Evolutionary conservation across 306 rosid genomes (phyloP).

Genomic region (Gastrolobium bilobum): DNA sequence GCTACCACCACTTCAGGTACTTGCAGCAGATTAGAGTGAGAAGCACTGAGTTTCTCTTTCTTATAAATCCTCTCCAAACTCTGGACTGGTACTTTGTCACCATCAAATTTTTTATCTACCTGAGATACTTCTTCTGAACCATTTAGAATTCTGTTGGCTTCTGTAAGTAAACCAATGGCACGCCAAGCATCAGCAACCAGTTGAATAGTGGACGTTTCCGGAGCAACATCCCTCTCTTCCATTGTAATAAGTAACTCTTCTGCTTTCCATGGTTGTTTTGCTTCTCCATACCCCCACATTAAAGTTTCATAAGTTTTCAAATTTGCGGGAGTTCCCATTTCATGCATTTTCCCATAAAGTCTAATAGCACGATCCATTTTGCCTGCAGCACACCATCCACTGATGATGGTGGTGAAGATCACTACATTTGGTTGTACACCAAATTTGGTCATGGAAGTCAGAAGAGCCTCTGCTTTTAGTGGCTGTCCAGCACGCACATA

Average conservation of each 20-base stretch:
- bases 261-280: slow-evolving; percentile 90
- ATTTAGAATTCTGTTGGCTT: slow-evolving; percentile 68
- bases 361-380: slow-evolving; percentile 81
- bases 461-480: slow-evolving; percentile 75
- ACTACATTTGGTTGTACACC: slow-evolving; percentile 86
- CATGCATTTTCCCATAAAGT: slow-evolving; percentile 69
- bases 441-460: slow-evolving; percentile 71
- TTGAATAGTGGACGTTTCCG: slow-evolving; percentile 68
- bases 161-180: slow-evolving; percentile 67
- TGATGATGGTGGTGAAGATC: slow-evolving; percentile 92
- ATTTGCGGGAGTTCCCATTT: slow-evolving; percentile 67
- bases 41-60: slow-evolving; percentile 58
- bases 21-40: slow-evolving; percentile 60
- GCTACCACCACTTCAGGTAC: slow-evolving; percentile 56
- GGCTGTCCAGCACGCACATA: slow-evolving; percentile 86
- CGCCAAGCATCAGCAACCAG: slow-evolving; percentile 92
- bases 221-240: slow-evolving; percentile 75
- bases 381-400: slow-evolving; percentile 91
- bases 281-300: slow-evolving; percentile 97
- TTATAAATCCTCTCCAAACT: slow-evolving; percentile 54
- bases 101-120: slow-evolving; percentile 30
- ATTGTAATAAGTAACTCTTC: slow-evolving; percentile 79
- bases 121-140: slow-evolving; percentile 55
- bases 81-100: slow-evolving; percentile 52
- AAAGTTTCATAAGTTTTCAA: slow-evolving; percentile 91